Percentiles rank a stretch among this genome's conserved stretches.
These are phyloP conservation scores for Cercis canadensis DNA, from an alignment of 306 rosid species.

Conservation along the genomic window DNA sequence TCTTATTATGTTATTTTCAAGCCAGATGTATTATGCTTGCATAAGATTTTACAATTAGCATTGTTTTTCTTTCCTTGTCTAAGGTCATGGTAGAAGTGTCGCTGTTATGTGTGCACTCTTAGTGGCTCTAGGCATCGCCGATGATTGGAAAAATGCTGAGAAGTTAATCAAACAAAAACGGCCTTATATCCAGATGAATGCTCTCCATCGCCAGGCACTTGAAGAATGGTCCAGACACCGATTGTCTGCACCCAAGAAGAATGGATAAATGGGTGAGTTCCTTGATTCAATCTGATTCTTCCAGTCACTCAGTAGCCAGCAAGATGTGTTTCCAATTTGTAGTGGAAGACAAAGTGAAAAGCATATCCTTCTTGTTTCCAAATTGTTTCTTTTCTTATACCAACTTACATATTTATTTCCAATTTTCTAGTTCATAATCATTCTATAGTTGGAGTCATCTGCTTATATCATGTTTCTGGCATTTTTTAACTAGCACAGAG, in stretches of 20 bases:
- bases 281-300: slow-evolving; percentile 32
- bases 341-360: slow-evolving; percentile 19
- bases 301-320: slow-evolving; percentile 5
- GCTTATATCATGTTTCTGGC: slow-evolving; percentile 26
- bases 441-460: slow-evolving; percentile 8
- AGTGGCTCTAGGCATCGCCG: slow-evolving; percentile 78
- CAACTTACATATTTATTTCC: not conserved
- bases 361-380: slow-evolving; percentile 12
- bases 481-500: not conserved
- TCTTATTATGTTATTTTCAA: not conserved
- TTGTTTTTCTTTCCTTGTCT: not conserved
- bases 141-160: slow-evolving; percentile 94
- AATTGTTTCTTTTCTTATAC: not conserved
- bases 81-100: slow-evolving; percentile 97
- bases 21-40: slow-evolving; percentile 25
- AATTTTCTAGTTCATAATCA: slow-evolving; percentile 15
- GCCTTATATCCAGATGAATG: slow-evolving; percentile 77
- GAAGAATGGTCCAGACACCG: slow-evolving; percentile 89
- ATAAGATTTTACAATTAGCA: slow-evolving; percentile 10
- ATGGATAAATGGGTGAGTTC: slow-evolving; percentile 21
- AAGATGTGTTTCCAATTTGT: slow-evolving; percentile 17
- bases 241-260: slow-evolving; percentile 58
- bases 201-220: slow-evolving; percentile 73
- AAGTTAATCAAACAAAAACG: slow-evolving; percentile 71
- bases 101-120: slow-evolving; percentile 90